phyloP scores from a whole-genome alignment of 1,139 yeast genomes.

The Suhomyces guaymorum region DNA sequence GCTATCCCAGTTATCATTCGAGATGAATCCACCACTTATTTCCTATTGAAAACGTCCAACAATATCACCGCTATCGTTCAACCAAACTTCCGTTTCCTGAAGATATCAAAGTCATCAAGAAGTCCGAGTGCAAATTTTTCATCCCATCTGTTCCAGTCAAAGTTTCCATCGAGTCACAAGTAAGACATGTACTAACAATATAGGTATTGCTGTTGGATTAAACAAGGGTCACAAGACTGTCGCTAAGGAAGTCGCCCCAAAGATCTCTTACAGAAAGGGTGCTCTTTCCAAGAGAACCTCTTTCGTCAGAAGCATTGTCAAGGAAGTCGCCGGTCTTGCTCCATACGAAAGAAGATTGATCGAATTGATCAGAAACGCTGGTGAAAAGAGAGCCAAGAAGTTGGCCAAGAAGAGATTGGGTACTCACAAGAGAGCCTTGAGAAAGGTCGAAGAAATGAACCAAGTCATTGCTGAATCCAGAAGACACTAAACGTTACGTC shows the following conservation, averaged over 20 bases:
- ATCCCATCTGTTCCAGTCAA: too few species aligned
- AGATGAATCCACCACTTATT: too few species aligned
- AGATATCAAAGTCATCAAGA: too few species aligned
- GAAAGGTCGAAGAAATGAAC: slow-evolving; percentile 99
- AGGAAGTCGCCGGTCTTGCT: slow-evolving; percentile 98
- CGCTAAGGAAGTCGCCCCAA: slow-evolving; percentile 90
- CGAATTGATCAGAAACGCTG: slow-evolving; percentile 99
- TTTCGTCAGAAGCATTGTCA: slow-evolving; percentile 93
- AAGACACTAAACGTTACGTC: slow-evolving; percentile 52
- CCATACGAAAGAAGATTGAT: slow-evolving; percentile 99
- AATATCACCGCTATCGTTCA: too few species aligned
- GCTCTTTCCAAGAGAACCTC: slow-evolving; percentile 92
- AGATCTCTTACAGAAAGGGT: slow-evolving; percentile 97
- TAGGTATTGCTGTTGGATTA: slow-evolving; percentile 96
- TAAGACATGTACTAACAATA: slow-evolving; percentile 29
- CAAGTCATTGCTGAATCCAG: slow-evolving; percentile 96
- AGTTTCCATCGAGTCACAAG: too few species aligned
- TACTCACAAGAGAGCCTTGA: slow-evolving; percentile 99
- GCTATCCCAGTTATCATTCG: too few species aligned
- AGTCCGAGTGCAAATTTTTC: too few species aligned
- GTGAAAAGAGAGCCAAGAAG: slow-evolving; percentile 99
- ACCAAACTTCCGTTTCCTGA: too few species aligned
- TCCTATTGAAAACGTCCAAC: too few species aligned
- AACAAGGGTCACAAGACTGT: slow-evolving; percentile 99
- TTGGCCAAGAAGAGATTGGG: slow-evolving; percentile 99